Percentiles rank a stretch among this genome's conserved stretches.
These are phyloP conservation scores for Brachypodium distachyon DNA, from an alignment of 202 grass and related monocot species.

Conservation along the genomic window DNA sequence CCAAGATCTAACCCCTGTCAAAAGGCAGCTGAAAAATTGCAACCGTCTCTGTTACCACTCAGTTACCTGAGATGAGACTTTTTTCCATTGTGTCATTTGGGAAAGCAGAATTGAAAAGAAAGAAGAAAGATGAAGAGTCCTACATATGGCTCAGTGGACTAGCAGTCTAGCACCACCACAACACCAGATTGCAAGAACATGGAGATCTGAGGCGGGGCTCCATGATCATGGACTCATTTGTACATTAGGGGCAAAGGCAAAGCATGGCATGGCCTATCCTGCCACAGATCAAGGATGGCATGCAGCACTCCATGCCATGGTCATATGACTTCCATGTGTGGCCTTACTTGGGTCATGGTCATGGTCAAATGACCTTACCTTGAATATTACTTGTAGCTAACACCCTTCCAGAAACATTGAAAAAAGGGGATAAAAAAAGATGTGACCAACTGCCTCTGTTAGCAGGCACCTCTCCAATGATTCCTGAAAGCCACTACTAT, in stretches of 20 bases:
- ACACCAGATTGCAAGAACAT: not conserved
- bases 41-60: not conserved
- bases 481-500: constrained; percentile 27
- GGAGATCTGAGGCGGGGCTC: constrained; percentile 24
- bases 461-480: constrained; percentile 22
- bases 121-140: not conserved
- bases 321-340: constrained; percentile 17
- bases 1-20: constrained; percentile 29
- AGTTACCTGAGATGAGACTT: not conserved
- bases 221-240: constrained; percentile 35
- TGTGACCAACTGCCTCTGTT: constrained; percentile 31
- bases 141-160: not conserved
- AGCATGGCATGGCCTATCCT: constrained; percentile 23
- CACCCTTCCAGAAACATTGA: constrained; percentile 39
- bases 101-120: not conserved
- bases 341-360: not conserved
- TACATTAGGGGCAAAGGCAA: constrained; percentile 15
- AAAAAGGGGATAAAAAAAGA: constrained; percentile 22
- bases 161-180: not conserved
- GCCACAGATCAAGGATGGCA: constrained; percentile 30
- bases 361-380: constrained; percentile 18
- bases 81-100: not conserved
- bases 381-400: constrained; percentile 8
- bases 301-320: constrained; percentile 7
- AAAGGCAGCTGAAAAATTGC: constrained; percentile 12